Percentiles rank a stretch among this genome's conserved stretches.
Evolutionary conservation across 2,329 filamentous ascomycete species (phyloP).

Genomic region (Beauveria sp.): DNA sequence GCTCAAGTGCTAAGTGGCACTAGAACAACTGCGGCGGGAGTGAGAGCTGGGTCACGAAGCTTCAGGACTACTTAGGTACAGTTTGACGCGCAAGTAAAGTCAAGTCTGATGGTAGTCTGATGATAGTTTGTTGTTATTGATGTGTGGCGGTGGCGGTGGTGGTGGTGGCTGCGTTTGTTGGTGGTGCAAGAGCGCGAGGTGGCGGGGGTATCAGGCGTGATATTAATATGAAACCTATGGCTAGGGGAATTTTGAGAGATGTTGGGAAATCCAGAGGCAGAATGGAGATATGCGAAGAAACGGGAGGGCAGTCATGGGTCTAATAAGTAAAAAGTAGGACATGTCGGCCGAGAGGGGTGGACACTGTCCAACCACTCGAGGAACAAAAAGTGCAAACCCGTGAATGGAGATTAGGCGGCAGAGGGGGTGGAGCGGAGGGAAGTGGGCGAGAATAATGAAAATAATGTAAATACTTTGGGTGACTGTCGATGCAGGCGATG

Average conservation of each 20-base stretch:
- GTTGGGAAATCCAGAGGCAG: not conserved
- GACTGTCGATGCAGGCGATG: conserved; percentile 4
- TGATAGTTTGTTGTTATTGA: not conserved
- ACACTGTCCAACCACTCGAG: not conserved
- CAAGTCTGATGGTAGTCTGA: not conserved
- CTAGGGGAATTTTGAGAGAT: not conserved
- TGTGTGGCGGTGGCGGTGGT: not conserved
- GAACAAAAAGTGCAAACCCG: not conserved
- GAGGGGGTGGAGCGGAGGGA: not conserved
- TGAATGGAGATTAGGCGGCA: not conserved
- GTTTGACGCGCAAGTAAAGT: not conserved
- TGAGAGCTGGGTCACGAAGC: no score
- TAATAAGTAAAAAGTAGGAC: not conserved
- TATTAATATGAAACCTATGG: not conserved
- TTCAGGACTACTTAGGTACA: no score
- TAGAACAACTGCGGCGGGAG: not conserved
- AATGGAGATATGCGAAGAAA: not conserved
- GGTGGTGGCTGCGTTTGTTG: not conserved
- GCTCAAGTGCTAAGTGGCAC: not conserved
- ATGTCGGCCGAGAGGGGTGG: not conserved
- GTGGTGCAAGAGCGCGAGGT: not conserved
- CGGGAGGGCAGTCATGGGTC: not conserved
- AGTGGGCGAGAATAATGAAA: not conserved
- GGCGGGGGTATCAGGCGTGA: no score
- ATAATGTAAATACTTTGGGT: not conserved